A percentile compares a stretch with the other conserved stretches of the same genome.
phyloP scores from a whole-genome alignment of 495 filamentous ascomycete genomes.

The Podospora sp. region DNA sequence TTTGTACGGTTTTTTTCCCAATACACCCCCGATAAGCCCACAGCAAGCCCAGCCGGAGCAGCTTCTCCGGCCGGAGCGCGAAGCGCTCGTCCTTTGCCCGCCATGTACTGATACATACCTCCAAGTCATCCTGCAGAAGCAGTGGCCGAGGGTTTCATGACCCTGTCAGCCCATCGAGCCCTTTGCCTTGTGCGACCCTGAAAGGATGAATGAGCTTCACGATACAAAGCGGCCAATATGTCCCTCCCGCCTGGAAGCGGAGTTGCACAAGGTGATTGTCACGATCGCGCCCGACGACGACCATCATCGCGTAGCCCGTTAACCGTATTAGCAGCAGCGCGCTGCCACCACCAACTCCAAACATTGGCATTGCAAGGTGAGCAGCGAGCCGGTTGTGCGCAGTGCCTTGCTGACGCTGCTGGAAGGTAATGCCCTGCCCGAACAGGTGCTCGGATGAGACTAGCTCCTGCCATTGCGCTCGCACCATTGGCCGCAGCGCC shows the following conservation, averaged over 20 bases:
- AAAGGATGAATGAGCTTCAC: neutral
- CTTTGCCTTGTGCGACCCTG: neutral
- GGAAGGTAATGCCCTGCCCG: neutral
- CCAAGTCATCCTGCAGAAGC: neutral
- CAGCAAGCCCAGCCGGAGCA: slow-evolving; percentile 9
- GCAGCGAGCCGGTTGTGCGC: neutral
- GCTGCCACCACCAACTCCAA: neutral
- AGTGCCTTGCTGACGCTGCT: neutral
- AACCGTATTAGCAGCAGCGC: neutral
- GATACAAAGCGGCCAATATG: slow-evolving; percentile 4
- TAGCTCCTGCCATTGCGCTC: neutral
- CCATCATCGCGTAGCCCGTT: neutral
- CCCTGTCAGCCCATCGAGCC: neutral
- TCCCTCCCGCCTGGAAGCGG: neutral
- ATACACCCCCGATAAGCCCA: neutral
- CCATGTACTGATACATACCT: neutral
- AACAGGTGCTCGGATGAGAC: neutral
- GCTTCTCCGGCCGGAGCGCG: slow-evolving; percentile 11
- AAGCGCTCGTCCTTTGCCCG: neutral
- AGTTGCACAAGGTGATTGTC: slow-evolving; percentile 8
- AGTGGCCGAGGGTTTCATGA: neutral
- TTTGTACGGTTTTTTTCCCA: neutral
- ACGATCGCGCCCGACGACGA: neutral
- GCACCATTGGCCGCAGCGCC: neutral
- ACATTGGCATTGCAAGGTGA: no score